Percentiles rank a stretch among this genome's conserved stretches.
phyloP scores from a whole-genome alignment of 805 yeast species.

The Saturnispora zaruensis region DNA sequence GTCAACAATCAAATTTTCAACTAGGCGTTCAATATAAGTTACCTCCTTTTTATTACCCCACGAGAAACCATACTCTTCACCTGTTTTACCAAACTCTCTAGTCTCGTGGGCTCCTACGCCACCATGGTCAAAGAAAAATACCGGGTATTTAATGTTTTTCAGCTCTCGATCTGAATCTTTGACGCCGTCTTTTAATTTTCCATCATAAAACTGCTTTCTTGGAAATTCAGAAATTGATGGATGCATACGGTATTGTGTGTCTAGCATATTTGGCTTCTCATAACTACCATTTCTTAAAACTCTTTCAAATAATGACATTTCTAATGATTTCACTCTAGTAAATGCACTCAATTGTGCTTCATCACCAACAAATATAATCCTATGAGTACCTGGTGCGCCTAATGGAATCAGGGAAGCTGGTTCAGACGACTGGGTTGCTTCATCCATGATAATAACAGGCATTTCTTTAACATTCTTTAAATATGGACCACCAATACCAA shows the following conservation, averaged over 20 bases:
- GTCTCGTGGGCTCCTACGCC: conserved; percentile 36
- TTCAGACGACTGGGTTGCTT: conserved; percentile 70
- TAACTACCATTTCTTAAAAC: conserved; percentile 54
- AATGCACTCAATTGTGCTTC: conserved; percentile 68
- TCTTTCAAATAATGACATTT: conserved; percentile 62
- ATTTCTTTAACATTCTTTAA: conserved; percentile 39
- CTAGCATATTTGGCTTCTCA: conserved; percentile 55
- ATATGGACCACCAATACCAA: conserved; percentile 61
- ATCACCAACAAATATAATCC: conserved; percentile 69
- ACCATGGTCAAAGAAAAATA: conserved; percentile 53
- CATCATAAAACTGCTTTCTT: conserved; percentile 65
- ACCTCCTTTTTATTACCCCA: conserved; percentile 51
- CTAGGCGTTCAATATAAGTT: conserved; percentile 35
- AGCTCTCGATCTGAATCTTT: conserved; percentile 40
- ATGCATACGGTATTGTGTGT: conserved; percentile 93
- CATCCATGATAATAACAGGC: conserved; percentile 72
- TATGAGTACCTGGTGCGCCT: conserved; percentile 57
- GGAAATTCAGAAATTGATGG: conserved; percentile 85
- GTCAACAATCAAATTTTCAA: conserved; percentile 44
- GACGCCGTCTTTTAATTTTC: conserved; percentile 64
- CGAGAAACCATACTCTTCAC: conserved; percentile 44
- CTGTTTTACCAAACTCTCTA: conserved; percentile 36
- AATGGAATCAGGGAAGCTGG: conserved; percentile 64
- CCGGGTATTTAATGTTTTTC: conserved; percentile 44
- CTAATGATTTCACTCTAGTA: conserved; percentile 57